These are phyloP conservation scores for Rhizopus arrhizus DNA, from an alignment of 371 early-diverging fungal species.

Conservation along the genomic window DNA sequence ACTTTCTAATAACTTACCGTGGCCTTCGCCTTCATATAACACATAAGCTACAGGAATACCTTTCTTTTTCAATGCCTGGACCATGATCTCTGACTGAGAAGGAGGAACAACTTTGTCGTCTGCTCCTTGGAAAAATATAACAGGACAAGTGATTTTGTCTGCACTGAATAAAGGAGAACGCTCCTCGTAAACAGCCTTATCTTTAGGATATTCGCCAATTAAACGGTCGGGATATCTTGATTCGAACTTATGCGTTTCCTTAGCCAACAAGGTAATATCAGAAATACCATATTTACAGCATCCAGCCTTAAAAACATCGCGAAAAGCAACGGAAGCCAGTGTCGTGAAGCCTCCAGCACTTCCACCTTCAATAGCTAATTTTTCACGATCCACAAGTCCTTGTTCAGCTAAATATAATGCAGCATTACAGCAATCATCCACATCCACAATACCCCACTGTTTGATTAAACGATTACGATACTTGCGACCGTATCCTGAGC, in stretches of 20 bases:
- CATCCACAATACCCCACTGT: conserved; percentile 76
- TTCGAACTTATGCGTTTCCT: conserved; percentile 83
- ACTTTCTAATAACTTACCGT: conserved; percentile 38
- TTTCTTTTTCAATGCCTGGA: conserved; percentile 61
- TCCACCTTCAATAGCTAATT: conserved; percentile 70
- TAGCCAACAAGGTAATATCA: conserved; percentile 64
- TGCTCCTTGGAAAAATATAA: conserved; percentile 74
- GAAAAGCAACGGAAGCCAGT: conserved; percentile 69
- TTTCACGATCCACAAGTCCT: conserved; percentile 63
- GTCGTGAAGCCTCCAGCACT: conserved; percentile 76
- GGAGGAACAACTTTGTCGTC: conserved; percentile 82
- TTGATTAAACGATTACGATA: conserved; percentile 71
- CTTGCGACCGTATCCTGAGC: conserved; percentile 72
- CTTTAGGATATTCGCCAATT: conserved; percentile 69
- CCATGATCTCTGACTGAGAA: conserved; percentile 75
- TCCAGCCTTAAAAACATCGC: conserved; percentile 74
- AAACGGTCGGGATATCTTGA: conserved; percentile 61
- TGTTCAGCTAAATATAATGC: conserved; percentile 63
- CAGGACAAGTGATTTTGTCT: conserved; percentile 65
- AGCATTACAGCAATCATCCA: conserved; percentile 75
- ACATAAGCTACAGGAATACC: conserved; percentile 70
- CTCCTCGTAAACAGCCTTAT: conserved; percentile 53
- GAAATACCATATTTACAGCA: conserved; percentile 72
- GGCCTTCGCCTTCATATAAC: conserved; percentile 72
- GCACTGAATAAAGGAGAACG: conserved; percentile 63